A percentile compares a stretch with the other conserved stretches of the same genome.
Evolutionary conservation across 2,329 filamentous ascomycete genomes (phyloP).

Genomic region (Gnomoniopsis smithogilvyi): DNA sequence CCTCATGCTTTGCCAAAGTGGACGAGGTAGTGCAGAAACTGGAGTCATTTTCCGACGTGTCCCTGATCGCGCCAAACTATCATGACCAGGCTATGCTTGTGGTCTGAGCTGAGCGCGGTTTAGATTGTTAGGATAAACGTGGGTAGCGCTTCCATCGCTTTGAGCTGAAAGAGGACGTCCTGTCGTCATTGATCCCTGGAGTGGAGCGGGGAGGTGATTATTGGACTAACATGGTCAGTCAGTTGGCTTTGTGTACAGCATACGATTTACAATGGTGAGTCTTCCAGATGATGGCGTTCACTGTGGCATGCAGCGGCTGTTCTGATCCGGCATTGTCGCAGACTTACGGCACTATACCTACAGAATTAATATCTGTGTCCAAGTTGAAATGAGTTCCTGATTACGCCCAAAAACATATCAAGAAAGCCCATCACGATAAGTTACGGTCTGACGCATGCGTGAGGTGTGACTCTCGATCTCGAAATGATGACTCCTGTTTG

Average conservation of each 20-base stretch:
- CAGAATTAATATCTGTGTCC: neutral
- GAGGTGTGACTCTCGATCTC: too few species aligned
- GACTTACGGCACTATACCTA: neutral
- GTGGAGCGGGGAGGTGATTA: constrained; percentile 39
- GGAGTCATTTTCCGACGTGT: constrained; percentile 52
- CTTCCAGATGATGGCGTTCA: neutral
- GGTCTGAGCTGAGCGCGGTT: constrained; percentile 46
- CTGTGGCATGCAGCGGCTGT: too few species aligned
- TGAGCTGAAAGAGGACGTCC: constrained; percentile 50
- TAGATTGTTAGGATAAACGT: constrained; percentile 52
- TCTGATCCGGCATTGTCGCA: too few species aligned
- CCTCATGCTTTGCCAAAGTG: constrained; percentile 56
- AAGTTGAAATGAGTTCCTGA: neutral
- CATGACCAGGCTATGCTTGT: constrained; percentile 47
- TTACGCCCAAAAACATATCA: neutral
- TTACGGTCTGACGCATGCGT: too few species aligned
- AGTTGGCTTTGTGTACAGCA: constrained; percentile 48
- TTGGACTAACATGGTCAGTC: constrained; percentile 41
- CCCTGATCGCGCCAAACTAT: constrained; percentile 48
- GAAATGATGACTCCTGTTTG: too few species aligned
- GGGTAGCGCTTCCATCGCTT: constrained; percentile 45
- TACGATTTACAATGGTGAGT: constrained; percentile 11
- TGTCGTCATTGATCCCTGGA: constrained; percentile 40
- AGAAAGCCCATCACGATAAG: neutral
- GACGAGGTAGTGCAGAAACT: constrained; percentile 54